Evolutionary conservation across 2,329 filamentous ascomycete species (phyloP), one percentile per base, ranked within the genome.

Genomic region (Penicillium frequentans): DNA sequence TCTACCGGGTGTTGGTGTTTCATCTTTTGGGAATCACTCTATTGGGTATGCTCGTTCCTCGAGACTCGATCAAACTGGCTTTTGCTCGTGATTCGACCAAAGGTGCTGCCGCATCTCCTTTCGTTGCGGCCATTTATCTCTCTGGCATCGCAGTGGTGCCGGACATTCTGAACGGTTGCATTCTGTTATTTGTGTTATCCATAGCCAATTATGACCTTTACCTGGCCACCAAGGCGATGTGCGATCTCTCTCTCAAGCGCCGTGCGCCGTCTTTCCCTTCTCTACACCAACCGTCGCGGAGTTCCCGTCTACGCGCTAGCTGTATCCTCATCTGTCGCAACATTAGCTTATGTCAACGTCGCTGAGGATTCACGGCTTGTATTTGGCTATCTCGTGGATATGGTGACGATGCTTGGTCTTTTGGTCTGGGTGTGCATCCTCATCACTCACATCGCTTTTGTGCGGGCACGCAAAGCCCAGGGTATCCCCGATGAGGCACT

Each of bases 1-100:
- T 93, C 73, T 93, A 86, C 77, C 89, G 90, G 55, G 91, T 93
- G 70, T 75, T 91, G 64, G 79, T 92, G 77, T 92, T 93, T 80
- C 93, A 93, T 79, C 82, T 86, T 68, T 74, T 91, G 58, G 86
- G 84, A 19, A 87, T 92, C 39, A 83, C 92, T 55, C 81, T 93
- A 48, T 77, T 93, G 51, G 89, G 89, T 65, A 90, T 91, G 85
- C 82, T 88, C 52, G 86, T 93, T 8, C 88, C 89, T 3, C 91
- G 88, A 77, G 76, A 91, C 78, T 84, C 83, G 37, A 0, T 62
- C 0, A 70, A 82, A 0, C 82, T 91, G 16, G 75, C 77, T 16
- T 86, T 86, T 63, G 57, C 71, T 51, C 64, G 55, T 2, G 59
- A 73, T 21, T 56, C 74, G 16, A 77, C 77, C 52, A 78, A 76